phyloP scores from a whole-genome alignment of 306 rosid genomes.

The Clitoria ternatea region DNA sequence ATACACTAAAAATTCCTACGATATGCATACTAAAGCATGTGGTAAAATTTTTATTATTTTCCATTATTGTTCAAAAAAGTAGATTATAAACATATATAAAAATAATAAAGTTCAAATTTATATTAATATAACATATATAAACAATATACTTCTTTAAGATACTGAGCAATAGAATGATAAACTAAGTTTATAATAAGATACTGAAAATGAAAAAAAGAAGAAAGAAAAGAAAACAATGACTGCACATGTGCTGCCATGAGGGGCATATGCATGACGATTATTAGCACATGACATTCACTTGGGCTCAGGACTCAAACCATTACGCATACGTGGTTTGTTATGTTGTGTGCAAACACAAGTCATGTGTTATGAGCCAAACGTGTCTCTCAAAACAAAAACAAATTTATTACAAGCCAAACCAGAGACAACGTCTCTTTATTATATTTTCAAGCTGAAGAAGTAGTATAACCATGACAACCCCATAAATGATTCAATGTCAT shows the following conservation, averaged over 20 bases:
- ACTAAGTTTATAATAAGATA: neutral
- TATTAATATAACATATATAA: no score
- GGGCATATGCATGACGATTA: slow-evolving; percentile 28
- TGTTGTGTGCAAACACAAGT: neutral
- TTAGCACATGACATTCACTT: slow-evolving; percentile 25
- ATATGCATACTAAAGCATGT: no score
- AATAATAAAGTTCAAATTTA: no score
- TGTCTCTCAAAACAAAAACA: neutral
- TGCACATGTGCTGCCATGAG: slow-evolving; percentile 11
- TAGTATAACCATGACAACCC: neutral
- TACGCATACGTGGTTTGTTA: neutral
- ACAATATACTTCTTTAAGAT: no score
- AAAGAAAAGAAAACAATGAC: neutral
- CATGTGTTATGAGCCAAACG: slow-evolving; percentile 7
- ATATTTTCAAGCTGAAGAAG: neutral
- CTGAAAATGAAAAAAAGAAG: neutral
- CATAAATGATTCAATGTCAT: neutral
- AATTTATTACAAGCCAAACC: neutral
- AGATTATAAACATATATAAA: no score
- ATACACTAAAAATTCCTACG: no score
- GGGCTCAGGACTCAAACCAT: slow-evolving; percentile 11
- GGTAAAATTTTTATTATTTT: no score
- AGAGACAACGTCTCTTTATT: neutral
- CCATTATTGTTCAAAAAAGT: no score
- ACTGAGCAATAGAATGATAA: no score